Base-by-base conservation (phyloP, 129 eudicot genomes). In the Deinandra increscens region DNA sequence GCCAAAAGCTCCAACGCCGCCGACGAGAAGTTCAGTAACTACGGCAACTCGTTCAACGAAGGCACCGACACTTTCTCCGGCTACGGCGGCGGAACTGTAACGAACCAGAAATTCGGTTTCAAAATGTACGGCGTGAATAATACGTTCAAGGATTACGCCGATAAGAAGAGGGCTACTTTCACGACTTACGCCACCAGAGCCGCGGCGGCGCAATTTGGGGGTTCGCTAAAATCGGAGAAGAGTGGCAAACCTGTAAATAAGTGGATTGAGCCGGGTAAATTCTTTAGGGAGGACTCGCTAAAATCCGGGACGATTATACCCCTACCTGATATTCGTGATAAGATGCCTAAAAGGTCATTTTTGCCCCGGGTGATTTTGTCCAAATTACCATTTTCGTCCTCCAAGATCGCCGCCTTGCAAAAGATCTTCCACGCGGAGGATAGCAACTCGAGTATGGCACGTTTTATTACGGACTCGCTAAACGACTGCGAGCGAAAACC, bases 291-390 rank as follows among this genome's bases (percentile, higher is more conserved):
- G 82, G 71, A 70, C 9, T 66, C 60, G 84, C 38, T 89, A 43
- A 84, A 78, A 76, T 41, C 68, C 6, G 96, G 96, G 22, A 78
- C 66, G 29, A 61, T 86, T 13, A 79, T 89, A 78, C 93, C 84
- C 31, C 84, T 89, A 90, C 96, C 96, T 58, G 96, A 89, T 36
- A 78, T 89, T 20, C 70, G 50, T 26, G 96, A 89, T 66, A 84
- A 82, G 73, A 86, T 89, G 96, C 96, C 93, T 0, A 65, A 79
- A 72, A 89, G 96, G 88, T 86, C 96, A n/a, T 89, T 89, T 82
- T 86, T 89, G 74, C 96, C 96, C 64, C 81, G 96, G 38, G 82
- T 77, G 6, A 78, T 89, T 44, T 42, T 77, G 5, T 74, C 96
- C 0, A 89, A 89, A 76, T 71, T 89, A 51, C 93, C 93, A 12